phyloP scores from a whole-genome alignment of 1,139 yeast species.

The Diutina siamensis region DNA sequence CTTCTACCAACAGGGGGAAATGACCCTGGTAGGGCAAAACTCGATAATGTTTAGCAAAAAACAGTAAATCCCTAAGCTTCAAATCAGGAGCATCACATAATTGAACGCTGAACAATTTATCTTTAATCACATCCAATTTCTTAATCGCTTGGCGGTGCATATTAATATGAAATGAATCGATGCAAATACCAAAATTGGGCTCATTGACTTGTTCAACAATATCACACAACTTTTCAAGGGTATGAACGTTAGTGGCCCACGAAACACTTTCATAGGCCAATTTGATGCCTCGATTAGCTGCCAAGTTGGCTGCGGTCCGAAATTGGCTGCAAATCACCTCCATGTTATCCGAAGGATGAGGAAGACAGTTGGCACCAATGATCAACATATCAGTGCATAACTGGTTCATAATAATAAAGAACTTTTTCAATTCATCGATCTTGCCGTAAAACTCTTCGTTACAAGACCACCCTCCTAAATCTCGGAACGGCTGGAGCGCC shows the following conservation, averaged over 20 bases:
- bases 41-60: constrained; percentile 5
- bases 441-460: constrained; percentile 1
- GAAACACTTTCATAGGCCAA: constrained; percentile 8
- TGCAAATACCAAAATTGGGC: constrained; percentile 7
- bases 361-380: constrained; percentile 7
- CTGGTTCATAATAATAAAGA: constrained; percentile 2
- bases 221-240: constrained; percentile 6
- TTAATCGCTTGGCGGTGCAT: constrained; percentile 5
- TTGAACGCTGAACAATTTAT: constrained; percentile 7
- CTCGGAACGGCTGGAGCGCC: constrained; percentile 8
- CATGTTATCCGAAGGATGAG: constrained; percentile 4
- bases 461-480: constrained; percentile 7
- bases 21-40: constrained; percentile 6
- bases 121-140: background rate
- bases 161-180: constrained; percentile 8
- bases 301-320: constrained; percentile 6
- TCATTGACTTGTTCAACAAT: constrained; percentile 6
- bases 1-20: background rate
- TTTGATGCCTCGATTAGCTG: constrained; percentile 7
- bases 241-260: constrained; percentile 7
- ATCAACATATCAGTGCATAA: constrained; percentile 6
- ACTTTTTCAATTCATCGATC: constrained; percentile 7
- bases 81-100: constrained; percentile 7
- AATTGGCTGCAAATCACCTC: constrained; percentile 6
- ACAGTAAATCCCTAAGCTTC: constrained; percentile 5